phyloP scores from a whole-genome alignment of 177 flowering plant species.

The Vitis hybrid region DNA sequence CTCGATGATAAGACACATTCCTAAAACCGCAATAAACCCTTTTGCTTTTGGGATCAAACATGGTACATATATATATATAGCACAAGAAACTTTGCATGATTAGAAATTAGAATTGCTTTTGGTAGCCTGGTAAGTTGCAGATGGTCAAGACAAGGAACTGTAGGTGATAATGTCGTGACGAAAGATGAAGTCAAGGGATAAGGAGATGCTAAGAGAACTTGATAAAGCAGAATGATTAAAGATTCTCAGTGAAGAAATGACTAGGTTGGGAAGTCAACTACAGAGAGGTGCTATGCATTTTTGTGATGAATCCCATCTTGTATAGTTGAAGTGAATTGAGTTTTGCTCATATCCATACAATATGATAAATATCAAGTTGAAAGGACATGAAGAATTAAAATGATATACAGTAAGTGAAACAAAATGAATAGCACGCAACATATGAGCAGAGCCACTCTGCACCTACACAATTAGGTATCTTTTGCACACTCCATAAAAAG shows the following conservation, averaged over 20 bases:
- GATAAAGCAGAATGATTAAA: too few relatives aligned
- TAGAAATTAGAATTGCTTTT: background rate
- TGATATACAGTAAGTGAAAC: background rate
- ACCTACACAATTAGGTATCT: background rate
- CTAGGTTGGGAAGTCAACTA: slow-evolving; percentile 18
- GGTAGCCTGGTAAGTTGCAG: background rate
- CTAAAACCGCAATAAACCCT: background rate
- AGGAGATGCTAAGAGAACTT: background rate
- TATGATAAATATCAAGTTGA: background rate
- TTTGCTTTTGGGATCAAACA: background rate
- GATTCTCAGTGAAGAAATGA: background rate
- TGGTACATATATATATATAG: background rate
- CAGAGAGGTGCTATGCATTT: slow-evolving; percentile 5
- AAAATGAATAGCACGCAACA: background rate
- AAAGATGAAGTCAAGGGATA: background rate
- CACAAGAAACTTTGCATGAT: background rate
- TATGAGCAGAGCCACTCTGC: background rate
- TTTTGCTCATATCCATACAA: background rate
- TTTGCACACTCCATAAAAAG: background rate
- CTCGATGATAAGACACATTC: background rate
- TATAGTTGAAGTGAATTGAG: background rate
- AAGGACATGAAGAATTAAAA: background rate
- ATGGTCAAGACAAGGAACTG: background rate
- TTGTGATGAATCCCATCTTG: slow-evolving; percentile 14
- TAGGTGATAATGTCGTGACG: background rate